Percentiles rank a stretch among this genome's conserved stretches.
Evolutionary conservation across 495 filamentous ascomycete genomes (phyloP).

Genomic region (Corynascus novoguineensis): DNA sequence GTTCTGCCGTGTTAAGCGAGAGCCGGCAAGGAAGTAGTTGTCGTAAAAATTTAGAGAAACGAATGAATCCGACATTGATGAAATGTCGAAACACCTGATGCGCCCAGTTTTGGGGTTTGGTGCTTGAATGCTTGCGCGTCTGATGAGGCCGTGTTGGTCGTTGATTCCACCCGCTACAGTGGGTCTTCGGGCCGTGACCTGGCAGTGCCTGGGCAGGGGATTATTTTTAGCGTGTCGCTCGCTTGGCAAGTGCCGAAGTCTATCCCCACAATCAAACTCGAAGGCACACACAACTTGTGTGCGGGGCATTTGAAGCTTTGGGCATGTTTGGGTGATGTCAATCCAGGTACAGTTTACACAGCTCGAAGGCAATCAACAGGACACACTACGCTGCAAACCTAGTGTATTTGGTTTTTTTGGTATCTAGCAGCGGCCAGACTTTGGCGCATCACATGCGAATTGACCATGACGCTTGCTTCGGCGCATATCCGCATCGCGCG

Average conservation of each 20-base stretch:
- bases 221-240: conserved; percentile 4
- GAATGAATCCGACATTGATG: not conserved
- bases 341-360: not conserved
- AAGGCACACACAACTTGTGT: conserved; percentile 1
- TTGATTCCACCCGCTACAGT: not conserved
- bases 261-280: not conserved
- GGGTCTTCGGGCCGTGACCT: too few species aligned
- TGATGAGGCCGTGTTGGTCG: not conserved
- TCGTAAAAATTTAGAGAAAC: not conserved
- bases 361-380: too few species aligned
- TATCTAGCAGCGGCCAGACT: too few species aligned
- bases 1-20: not conserved
- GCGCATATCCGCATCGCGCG: conserved; percentile 33
- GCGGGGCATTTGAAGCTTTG: not conserved
- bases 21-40: not conserved
- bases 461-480: conserved; percentile 18
- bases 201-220: conserved; percentile 3
- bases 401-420: too few species aligned
- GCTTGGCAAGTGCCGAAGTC: not conserved
- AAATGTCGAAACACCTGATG: not conserved
- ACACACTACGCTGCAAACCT: not conserved
- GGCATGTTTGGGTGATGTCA: not conserved
- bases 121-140: conserved; percentile 7
- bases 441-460: not conserved
- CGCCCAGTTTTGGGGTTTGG: not conserved